Evolutionary conservation across 1,139 yeast species (phyloP), one percentile per base, ranked within the genome.

Genomic region (Geotrichum restrictum): DNA sequence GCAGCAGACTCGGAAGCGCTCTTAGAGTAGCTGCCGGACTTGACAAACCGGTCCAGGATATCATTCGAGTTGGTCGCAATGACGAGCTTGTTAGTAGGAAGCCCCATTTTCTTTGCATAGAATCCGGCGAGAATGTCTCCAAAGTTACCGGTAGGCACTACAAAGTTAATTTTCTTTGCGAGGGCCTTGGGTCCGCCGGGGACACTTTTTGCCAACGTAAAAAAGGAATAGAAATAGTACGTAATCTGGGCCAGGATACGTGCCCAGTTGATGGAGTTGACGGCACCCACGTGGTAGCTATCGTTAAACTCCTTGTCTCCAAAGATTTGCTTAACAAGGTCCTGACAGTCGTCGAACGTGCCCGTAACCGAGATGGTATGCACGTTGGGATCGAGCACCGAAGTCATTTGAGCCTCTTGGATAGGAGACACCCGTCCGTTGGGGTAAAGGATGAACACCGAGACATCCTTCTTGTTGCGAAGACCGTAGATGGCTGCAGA

Each of bases 251-350:
- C 97, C 63, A 93, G 78, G 61, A 93, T 93, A 74, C 98, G 85
- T 3, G 98, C 98, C 98, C 98, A 93, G 77, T 93, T 93, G 69
- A 93, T 93, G 48, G 98, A 91, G 74, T 93, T 93, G 56, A 93
- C 96, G 18, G 98, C 98, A 63, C 98, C 98, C 55, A 93, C 86
- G 65, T 91, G 96, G 73, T 89, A 87, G 70, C 83, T 85, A 61
- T 78, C 79, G 71, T 93, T 93, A 76, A 93, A 93, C 59, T 85
- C 88, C 53, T 71, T 75, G 69, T 93, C 98, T 57, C 93, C 95
- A 71, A 93, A 93, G 57, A 93, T 82, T 65, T 85, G 86, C 73
- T 93, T 94, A 59, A 93, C 98, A 56, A 91, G 81, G 65, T 89
- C 97, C 74, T 93, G 99, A 72, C 99, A 93, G 72, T 93, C 98